Conservation (phyloP, 306 rosid genomes). For the Luffa acutangula region DNA sequence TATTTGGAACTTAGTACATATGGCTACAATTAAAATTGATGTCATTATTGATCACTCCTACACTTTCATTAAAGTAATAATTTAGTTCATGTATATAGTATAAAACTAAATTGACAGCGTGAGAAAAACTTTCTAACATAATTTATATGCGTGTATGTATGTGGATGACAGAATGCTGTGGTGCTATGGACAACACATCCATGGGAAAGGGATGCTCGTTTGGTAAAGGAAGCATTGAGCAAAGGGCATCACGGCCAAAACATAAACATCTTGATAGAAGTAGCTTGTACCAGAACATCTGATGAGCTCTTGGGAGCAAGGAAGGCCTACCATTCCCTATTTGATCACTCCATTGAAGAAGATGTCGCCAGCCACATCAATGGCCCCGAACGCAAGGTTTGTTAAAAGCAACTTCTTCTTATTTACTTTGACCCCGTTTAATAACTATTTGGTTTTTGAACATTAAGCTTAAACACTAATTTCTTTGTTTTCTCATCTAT, state of each 20-base stretch:
- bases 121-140: too few species aligned
- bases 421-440: too few species aligned
- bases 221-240: slow-evolving; percentile 55
- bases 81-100: too few species aligned
- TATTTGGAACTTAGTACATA: too few species aligned
- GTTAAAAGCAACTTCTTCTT: too few species aligned
- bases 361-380: slow-evolving; percentile 58
- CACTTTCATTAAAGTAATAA: too few species aligned
- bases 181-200: slow-evolving; percentile 89
- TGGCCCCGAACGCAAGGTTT: slow-evolving; percentile 50
- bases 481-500: too few species aligned
- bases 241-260: slow-evolving; percentile 41
- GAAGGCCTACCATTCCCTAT: slow-evolving; percentile 86
- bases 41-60: too few species aligned
- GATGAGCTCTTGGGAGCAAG: slow-evolving; percentile 82
- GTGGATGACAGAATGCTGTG: slow-evolving; percentile 44
- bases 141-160: not conserved
- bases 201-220: slow-evolving; percentile 95
- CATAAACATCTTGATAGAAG: slow-evolving; percentile 50
- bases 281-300: slow-evolving; percentile 73
- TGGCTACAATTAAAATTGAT: too few species aligned
- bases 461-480: too few species aligned
- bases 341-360: slow-evolving; percentile 89
- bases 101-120: too few species aligned
- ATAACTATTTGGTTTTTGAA: too few species aligned